These are phyloP conservation scores for Termitomyces sp. DNA, from an alignment of 768 basidiomycete species.

Conservation along the genomic window DNA sequence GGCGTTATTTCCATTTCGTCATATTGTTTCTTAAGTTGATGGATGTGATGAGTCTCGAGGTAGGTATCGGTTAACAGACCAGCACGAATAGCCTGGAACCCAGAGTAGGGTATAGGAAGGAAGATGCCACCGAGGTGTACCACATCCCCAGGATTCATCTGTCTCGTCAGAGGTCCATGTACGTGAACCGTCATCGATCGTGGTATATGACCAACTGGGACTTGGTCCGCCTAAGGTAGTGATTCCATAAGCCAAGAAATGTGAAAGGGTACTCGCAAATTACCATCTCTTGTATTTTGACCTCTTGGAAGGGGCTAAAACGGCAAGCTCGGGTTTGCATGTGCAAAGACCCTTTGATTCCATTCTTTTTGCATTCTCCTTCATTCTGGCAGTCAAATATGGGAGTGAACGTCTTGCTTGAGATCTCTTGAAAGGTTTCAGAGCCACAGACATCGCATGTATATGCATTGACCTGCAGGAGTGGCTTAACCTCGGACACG, in stretches of 20 bases:
- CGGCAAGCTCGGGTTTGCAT: constrained; percentile 99
- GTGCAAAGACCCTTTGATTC: constrained; percentile 83
- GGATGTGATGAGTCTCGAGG: constrained; percentile 84
- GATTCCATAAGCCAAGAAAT: background rate
- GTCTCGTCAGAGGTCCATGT: constrained; percentile 82
- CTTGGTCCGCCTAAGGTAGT: constrained; percentile 84
- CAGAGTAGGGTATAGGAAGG: constrained; percentile 95
- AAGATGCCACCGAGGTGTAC: constrained; percentile 96
- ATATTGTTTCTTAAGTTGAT: constrained; percentile 98
- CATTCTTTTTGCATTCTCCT: constrained; percentile 80
- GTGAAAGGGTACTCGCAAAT: constrained; percentile 8
- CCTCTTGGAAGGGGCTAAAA: constrained; percentile 97
- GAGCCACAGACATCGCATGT: constrained; percentile 98
- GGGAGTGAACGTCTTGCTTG: constrained; percentile 85
- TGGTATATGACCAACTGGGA: constrained; percentile 98
- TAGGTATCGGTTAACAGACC: constrained; percentile 97
- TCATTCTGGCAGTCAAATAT: constrained; percentile 85
- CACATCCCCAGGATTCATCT: constrained; percentile 93
- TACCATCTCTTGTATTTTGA: constrained; percentile 99
- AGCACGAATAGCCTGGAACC: constrained; percentile 94
- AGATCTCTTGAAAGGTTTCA: constrained; percentile 97
- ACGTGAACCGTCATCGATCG: constrained; percentile 98
- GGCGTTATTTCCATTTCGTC: constrained; percentile 90
- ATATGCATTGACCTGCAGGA: constrained; percentile 95
- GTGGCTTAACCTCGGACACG: constrained; percentile 97